phyloP scores from a whole-genome alignment of 2,329 filamentous ascomycete genomes.

The Apiospora phragmitis region DNA sequence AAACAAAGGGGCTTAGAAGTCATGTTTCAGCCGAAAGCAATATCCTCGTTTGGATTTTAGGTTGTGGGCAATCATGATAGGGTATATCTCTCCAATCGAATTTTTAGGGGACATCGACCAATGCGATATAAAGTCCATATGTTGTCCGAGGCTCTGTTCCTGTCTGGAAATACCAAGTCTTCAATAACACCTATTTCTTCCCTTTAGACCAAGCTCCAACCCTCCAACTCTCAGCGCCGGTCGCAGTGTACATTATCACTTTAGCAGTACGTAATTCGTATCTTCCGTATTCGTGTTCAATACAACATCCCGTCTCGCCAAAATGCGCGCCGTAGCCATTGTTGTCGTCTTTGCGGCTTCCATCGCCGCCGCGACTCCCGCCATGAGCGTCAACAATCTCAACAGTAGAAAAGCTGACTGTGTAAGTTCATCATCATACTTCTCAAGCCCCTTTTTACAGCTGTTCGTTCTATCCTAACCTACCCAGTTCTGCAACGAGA shows the following conservation, averaged over 20 bases:
- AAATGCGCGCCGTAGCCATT: conserved; percentile 1
- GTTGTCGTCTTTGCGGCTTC: not conserved
- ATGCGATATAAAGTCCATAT: not conserved
- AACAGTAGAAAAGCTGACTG: conserved; percentile 3
- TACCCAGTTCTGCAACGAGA: conserved; percentile 8
- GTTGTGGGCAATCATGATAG: not conserved
- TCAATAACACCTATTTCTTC: not conserved
- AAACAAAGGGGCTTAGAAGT: not conserved
- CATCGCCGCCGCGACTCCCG: not conserved
- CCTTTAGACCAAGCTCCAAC: not conserved
- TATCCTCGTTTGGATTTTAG: not conserved
- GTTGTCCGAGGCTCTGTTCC: not conserved
- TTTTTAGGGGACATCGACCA: not conserved
- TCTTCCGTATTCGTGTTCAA: not conserved
- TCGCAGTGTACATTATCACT: not conserved
- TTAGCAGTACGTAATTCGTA: not conserved
- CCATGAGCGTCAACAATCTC: not conserved
- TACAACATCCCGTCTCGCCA: not conserved
- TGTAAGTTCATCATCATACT: not conserved
- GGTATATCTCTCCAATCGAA: not conserved
- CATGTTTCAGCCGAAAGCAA: not conserved
- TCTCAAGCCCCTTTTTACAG: too few species aligned
- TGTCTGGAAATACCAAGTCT: not conserved
- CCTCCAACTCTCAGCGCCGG: not conserved
- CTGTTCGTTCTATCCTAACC: not conserved